Conservation (phyloP, 1,139 yeast genomes). For the Kodamaea fungicola region DNA sequence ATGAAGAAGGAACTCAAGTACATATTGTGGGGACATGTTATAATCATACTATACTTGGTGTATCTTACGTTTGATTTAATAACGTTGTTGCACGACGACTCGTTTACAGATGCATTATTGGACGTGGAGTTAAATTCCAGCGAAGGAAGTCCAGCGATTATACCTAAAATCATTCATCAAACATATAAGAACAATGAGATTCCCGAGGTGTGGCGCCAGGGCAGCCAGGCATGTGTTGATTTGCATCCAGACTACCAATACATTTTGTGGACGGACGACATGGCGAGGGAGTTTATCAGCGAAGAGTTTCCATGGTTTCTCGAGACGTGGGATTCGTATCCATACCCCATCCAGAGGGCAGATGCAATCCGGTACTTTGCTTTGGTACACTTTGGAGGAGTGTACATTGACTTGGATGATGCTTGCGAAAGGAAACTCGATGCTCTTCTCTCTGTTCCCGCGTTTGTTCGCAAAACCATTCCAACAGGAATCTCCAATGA, state of each 20-base stretch:
- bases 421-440: constrained; percentile 78
- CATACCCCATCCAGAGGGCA: constrained; percentile 82
- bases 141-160: constrained; percentile 42
- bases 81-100: constrained; percentile 70
- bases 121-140: constrained; percentile 55
- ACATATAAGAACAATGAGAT: constrained; percentile 77
- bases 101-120: constrained; percentile 58
- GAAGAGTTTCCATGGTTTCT: constrained; percentile 86
- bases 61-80: constrained; percentile 73
- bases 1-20: constrained; percentile 62
- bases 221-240: constrained; percentile 73
- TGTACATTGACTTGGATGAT: constrained; percentile 87
- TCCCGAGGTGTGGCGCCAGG: constrained; percentile 77
- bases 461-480: constrained; percentile 79
- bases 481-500: constrained; percentile 94
- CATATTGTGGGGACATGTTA: constrained; percentile 55
- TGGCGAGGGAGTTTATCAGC: constrained; percentile 73
- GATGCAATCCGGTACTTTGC: constrained; percentile 92
- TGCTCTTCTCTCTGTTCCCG: constrained; percentile 76
- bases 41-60: constrained; percentile 51
- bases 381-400: constrained; percentile 80
- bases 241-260: constrained; percentile 85
- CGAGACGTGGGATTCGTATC: constrained; percentile 70
- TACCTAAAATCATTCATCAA: constrained; percentile 91
- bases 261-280: constrained; percentile 86